Evolutionary conservation across 345 rosid species (phyloP), one percentile per base, ranked within the genome.

Genomic region (Mercurialis annua): DNA sequence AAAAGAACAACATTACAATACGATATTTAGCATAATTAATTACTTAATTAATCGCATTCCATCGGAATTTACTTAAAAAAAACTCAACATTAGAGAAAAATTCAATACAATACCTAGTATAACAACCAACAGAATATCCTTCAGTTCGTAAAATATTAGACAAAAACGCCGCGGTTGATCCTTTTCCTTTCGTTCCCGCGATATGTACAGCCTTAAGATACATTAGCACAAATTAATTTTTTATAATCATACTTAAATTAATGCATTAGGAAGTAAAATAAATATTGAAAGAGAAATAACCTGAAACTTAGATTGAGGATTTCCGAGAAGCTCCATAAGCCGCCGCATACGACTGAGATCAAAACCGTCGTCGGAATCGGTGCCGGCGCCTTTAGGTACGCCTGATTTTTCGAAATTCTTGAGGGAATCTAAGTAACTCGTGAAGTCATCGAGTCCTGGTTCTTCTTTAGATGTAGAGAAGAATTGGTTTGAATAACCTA

Each of bases 161-260:
- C 38, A 94, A 72, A 74, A 81, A 89, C 52, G 99, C 92, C 49
- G 93, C 86, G 9, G 98, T 91, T 29, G 96, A 94, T 17, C 98
- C 97, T 83, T 91, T 94, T 59, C 97, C 99, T 67, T 94, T 91
- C 1, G 97, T 94, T 65, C 99, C 99, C 59, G 98, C 93, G 53
- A 94, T 82, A 69, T 94, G 99, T 77, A 94, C 71, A 11, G 83
- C 78, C 97, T 90, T 44, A 51, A 36, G 16, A 23, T 8, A 64
- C 47, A 52, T 5, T 4, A 6, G 38, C 38, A 20, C 1, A 2
- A 33, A 65, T n/a, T 21, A 43, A 36, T 2, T 6, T 20, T n/a
- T n/a, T n/a, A n/a, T n/a, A n/a, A n/a, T n/a, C n/a, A n/a, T n/a
- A 21, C 8, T 36, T 2, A 23, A 24, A 17, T 61, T 43, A 30